These are phyloP conservation scores for Colletotrichum sansevieriae DNA, from an alignment of 2,329 filamentous ascomycete genomes.

Conservation along the genomic window DNA sequence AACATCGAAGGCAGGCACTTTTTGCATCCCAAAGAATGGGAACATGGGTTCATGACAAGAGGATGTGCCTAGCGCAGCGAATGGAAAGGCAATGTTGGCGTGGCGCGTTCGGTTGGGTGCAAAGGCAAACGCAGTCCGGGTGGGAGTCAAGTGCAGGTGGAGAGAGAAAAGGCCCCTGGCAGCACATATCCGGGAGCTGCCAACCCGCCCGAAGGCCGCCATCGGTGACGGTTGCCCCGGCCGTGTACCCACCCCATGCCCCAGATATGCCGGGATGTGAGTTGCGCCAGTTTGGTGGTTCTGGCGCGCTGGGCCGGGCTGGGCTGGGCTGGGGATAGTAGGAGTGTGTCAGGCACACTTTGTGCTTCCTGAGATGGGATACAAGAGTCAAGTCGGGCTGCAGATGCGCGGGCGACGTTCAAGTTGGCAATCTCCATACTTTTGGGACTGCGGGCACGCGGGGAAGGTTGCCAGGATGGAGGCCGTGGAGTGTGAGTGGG, in stretches of 20 bases:
- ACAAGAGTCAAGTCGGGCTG: background rate
- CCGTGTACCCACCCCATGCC: conserved; percentile 31
- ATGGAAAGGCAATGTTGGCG: conserved; percentile 4
- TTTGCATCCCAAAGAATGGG: background rate
- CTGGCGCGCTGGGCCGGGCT: background rate
- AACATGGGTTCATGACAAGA: conserved; percentile 11
- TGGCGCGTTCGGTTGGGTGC: conserved; percentile 24
- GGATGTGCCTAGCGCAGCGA: conserved; percentile 19
- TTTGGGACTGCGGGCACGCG: conserved; percentile 33
- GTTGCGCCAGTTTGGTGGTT: conserved; percentile 16
- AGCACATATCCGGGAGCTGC: background rate
- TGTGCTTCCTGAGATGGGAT: background rate
- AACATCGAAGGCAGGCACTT: conserved; percentile 17
- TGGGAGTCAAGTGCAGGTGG: conserved; percentile 22
- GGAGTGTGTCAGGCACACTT: conserved; percentile 7
- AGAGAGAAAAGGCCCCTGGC: conserved; percentile 20
- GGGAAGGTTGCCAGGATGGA: conserved; percentile 29
- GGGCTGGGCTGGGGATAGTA: conserved; percentile 1
- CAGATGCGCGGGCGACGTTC: background rate
- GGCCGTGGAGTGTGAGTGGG: conserved; percentile 1
- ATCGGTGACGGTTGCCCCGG: conserved; percentile 40
- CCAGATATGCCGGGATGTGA: conserved; percentile 30
- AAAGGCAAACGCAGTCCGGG: conserved; percentile 6
- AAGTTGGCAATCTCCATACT: conserved; percentile 28
- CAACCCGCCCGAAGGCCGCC: background rate